Evolutionary conservation across 2,329 filamentous ascomycete species (phyloP).

Genomic region (Albophoma yamanashiensis): DNA sequence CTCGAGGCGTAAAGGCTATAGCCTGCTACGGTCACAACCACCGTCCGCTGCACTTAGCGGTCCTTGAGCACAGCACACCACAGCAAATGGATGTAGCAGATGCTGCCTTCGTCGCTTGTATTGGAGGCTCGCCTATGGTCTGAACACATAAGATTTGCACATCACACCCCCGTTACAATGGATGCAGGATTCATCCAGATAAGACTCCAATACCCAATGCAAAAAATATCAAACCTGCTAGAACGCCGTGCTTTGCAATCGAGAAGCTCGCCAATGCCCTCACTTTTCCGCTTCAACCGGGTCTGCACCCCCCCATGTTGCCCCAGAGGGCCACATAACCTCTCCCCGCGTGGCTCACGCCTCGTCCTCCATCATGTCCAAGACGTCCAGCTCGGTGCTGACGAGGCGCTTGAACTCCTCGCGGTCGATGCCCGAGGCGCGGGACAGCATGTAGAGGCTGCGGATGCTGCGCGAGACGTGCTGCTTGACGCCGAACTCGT

Average conservation of each 20-base stretch:
- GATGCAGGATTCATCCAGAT: not conserved
- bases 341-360: slow-evolving; percentile 9
- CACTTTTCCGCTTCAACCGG: not conserved
- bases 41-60: not conserved
- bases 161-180: not conserved
- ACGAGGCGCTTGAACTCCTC: slow-evolving; percentile 67
- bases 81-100: not conserved
- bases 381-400: slow-evolving; percentile 57
- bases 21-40: not conserved
- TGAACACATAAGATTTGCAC: too few relatives aligned
- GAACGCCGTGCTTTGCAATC: slow-evolving; percentile 1
- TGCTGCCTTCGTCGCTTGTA: not conserved
- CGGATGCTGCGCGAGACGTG: slow-evolving; percentile 70
- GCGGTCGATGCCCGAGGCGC: slow-evolving; percentile 59
- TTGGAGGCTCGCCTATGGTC: not conserved
- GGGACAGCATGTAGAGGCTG: slow-evolving; percentile 62
- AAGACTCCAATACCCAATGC: not conserved
- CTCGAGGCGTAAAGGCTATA: not conserved
- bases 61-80: not conserved
- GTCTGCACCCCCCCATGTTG: not conserved
- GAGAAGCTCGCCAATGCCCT: not conserved
- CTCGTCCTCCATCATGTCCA: slow-evolving; percentile 57
- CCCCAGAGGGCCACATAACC: too few relatives aligned
- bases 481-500: slow-evolving; percentile 65
- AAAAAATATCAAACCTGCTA: not conserved